A percentile compares a stretch with the other conserved stretches of the same genome.
Evolutionary conservation across 192 early-diverging fungal genomes (phyloP).

Genomic region (Chytriomyces sp.): DNA sequence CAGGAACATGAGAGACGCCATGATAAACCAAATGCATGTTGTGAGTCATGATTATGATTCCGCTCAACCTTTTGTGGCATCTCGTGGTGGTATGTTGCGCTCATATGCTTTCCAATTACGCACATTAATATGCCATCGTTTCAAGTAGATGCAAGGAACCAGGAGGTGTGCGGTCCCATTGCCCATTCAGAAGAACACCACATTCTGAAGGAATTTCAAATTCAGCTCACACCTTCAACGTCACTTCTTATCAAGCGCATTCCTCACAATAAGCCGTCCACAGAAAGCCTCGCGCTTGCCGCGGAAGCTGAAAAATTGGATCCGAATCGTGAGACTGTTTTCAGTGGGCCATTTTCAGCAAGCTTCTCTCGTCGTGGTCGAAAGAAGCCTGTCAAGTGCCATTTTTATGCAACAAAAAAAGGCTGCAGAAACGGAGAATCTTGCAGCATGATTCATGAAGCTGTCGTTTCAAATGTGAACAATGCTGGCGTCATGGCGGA

Average conservation of each 20-base stretch:
- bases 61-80: background rate
- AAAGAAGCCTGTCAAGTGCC: background rate
- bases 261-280: background rate
- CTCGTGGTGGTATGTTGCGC: background rate
- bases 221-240: background rate
- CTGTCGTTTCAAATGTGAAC: background rate
- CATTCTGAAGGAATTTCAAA: background rate
- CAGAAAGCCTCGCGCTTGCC: background rate
- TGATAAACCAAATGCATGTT: slow-evolving; percentile 20
- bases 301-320: background rate
- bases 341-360: background rate
- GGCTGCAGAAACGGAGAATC: slow-evolving; percentile 16
- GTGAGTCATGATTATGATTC: background rate
- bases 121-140: background rate
- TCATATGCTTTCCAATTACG: background rate
- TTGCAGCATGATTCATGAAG: slow-evolving; percentile 14
- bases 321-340: background rate
- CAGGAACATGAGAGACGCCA: slow-evolving; percentile 8
- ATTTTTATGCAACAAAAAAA: slow-evolving; percentile 2
- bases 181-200: background rate
- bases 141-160: background rate
- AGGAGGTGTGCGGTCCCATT: background rate
- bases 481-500: background rate
- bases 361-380: background rate
- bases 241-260: background rate